These are phyloP conservation scores for Hypoxylon perforatum DNA, from an alignment of 495 filamentous ascomycete species.

Conservation along the genomic window DNA sequence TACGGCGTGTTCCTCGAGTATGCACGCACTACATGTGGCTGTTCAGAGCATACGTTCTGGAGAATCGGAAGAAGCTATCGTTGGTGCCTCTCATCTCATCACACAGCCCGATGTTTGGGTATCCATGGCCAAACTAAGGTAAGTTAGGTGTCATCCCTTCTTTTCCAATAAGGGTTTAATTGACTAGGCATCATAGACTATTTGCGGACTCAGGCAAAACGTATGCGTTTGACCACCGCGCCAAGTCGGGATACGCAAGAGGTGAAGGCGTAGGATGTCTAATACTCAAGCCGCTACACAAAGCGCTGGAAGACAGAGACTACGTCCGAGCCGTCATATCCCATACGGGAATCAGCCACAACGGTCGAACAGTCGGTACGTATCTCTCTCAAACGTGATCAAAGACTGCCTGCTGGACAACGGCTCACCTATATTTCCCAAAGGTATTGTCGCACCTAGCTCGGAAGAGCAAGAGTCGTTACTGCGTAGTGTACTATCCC, in stretches of 20 bases:
- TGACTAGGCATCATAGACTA: conserved; percentile 34
- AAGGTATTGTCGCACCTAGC: conserved; percentile 65
- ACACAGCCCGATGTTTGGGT: conserved; percentile 56
- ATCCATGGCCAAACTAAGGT: conserved; percentile 48
- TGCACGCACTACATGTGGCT: conserved; percentile 71
- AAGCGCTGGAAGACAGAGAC: conserved; percentile 64
- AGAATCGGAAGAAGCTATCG: conserved; percentile 58
- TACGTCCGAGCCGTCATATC: conserved; percentile 67
- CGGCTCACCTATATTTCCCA: conserved; percentile 1
- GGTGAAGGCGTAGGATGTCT: conserved; percentile 57
- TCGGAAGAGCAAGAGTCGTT: conserved; percentile 57
- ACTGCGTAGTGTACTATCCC: conserved; percentile 32
- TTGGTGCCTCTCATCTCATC: conserved; percentile 58
- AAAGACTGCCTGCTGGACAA: background rate
- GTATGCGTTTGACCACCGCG: conserved; percentile 55
- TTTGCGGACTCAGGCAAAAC: conserved; percentile 53
- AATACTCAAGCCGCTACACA: conserved; percentile 64
- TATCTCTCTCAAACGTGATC: conserved; percentile 52
- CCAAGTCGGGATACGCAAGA: conserved; percentile 57
- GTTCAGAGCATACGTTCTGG: conserved; percentile 77
- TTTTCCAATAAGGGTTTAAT: background rate
- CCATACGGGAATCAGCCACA: conserved; percentile 64
- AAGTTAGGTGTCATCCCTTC: background rate
- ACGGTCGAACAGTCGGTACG: conserved; percentile 60
- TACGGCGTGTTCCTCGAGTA: conserved; percentile 85